Base-by-base conservation (phyloP, 805 yeast species). In the Kazachstania martiniae region DNA sequence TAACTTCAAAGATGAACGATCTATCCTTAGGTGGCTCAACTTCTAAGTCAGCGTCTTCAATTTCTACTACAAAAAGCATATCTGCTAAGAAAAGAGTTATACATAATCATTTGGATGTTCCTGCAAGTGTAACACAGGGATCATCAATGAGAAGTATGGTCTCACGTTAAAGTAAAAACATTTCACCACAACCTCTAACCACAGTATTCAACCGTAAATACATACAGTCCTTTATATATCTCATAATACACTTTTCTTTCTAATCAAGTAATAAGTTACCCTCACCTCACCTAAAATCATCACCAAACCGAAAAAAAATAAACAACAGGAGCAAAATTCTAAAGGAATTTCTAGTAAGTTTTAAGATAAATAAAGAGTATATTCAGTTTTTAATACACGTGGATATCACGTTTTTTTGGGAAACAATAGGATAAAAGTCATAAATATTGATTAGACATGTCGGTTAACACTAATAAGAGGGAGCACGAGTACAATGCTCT, bases 321-420 rank as follows among this genome's bases (percentile, higher is more conserved):
- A n/a, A n/a, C n/a, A n/a, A n/a, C n/a, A n/a, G n/a, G n/a, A n/a
- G n/a, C n/a, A n/a, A n/a, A n/a, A n/a, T n/a, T n/a, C n/a, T n/a
- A n/a, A n/a, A n/a, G n/a, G n/a, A n/a, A n/a, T n/a, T n/a, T n/a
- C n/a, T n/a, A n/a, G n/a, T n/a, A n/a, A n/a, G n/a, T n/a, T n/a
- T n/a, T n/a, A n/a, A n/a, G n/a, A n/a, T n/a, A n/a, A n/a, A n/a
- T n/a, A n/a, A n/a, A n/a, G n/a, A n/a, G n/a, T n/a, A n/a, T n/a
- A n/a, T n/a, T n/a, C n/a, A n/a, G n/a, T n/a, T n/a, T n/a, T n/a
- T n/a, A 9, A 23, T 35, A 45, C 57, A 50, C 56, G 57, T 51
- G 57, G 43, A 45, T 35, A 46, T 49, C 56, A 51, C 56, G 56
- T 51, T 51, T 40, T 37, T 19, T 8, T 19, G 9, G 9, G 10